Base-by-base conservation (phyloP, 192 early-diverging fungal species). In the Linnemannia schmuckeri region DNA sequence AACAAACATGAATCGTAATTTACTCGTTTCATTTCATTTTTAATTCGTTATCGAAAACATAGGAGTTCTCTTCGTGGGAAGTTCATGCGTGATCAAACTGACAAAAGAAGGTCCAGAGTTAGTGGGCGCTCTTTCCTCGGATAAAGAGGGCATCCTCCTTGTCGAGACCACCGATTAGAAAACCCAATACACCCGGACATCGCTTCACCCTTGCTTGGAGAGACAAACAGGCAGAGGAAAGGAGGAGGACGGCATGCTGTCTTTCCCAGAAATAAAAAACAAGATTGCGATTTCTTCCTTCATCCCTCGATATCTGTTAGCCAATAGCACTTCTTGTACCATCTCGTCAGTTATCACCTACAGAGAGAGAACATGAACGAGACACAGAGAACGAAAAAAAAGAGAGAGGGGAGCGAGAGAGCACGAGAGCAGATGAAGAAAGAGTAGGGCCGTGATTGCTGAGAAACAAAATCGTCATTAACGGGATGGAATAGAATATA, bases 41-140 rank as follows among this genome's bases (percentile, higher is more conserved):
- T 61, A 20, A n/a, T 33, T 37, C 37, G 37, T 1, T 37, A 37
- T 37, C 3, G 37, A 57, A 17, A 37, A 10, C 30, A 55, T 61
- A 85, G 83, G 78, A 41, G 63, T 13, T n/a, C 54, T 75, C 24
- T 85, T 85, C 66, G 83, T 85, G 35, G 83, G 83, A 46, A 85
- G 83, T 37, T 80, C 83, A 4, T 85, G 83, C 55, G 83, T 85
- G 10, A 52, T 85, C 24, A 79, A 66, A 24, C 27, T 85, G 6
- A 33, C 33, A 15, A 68, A 79, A 13, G 30, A 66, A 24, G 83
- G 83, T 4, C 83, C 83, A 0, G 75, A 72, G 44, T 42, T 85
- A 6, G 20, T 85, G 24, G 83, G 78, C 10, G 74, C 63, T 3
- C 57, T 85, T 6, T 37, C 83, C 5, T 49, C 78, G 49, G 30